Evolutionary conservation across 208 protist species (phyloP), one percentile per base, ranked within the genome.

Genomic region (Giardia duodenalis): DNA sequence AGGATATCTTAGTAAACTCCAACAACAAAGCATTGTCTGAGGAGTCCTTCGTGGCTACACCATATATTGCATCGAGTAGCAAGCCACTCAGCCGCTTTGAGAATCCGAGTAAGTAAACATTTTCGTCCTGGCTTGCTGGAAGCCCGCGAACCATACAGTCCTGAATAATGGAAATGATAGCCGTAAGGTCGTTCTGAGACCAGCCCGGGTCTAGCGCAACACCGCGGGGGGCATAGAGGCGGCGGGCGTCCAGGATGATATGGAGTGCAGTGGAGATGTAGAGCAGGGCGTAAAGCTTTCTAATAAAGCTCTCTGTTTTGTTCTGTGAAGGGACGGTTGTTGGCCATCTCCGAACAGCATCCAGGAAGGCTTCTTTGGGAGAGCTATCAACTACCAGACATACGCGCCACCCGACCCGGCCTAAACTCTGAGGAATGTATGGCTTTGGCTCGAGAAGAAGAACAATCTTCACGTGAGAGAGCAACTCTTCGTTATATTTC

Each of bases 381-480:
- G 44, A 45, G 44, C 4, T 42, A 10, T 4, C 4, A 45, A 19
- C 0, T n/a, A 2, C 1, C 2, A 91, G 44, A 48, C 88, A 91
- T 43, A 91, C 47, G 10, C 88, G 1, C 88, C 88, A 91, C 1
- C 2, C 88, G 10, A 91, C n/a, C 44, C 88, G 2, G 43, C 2
- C 10, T 46, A 91, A n/a, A n/a, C 44, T 47, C 1, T 2, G 2
- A 10, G 88, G 88, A 30, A 91, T 47, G 46, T 91, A 19, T 4
- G 2, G 2, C 44, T 91, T 91, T 1, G 88, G 88, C n/a, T 91
- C 88, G 4, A 91, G n/a, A 91, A 91, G 88, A 2, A 91, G 45
- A 48, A 91, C 47, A 4, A 91, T n/a, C 43, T 45, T n/a, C 44
- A 47, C 88, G 1, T 91, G 10, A 1, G 2, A 30, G 43, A 2